phyloP scores from a whole-genome alignment of 1,284 basidiomycete species.

The Tranzscheliella williamsii region DNA sequence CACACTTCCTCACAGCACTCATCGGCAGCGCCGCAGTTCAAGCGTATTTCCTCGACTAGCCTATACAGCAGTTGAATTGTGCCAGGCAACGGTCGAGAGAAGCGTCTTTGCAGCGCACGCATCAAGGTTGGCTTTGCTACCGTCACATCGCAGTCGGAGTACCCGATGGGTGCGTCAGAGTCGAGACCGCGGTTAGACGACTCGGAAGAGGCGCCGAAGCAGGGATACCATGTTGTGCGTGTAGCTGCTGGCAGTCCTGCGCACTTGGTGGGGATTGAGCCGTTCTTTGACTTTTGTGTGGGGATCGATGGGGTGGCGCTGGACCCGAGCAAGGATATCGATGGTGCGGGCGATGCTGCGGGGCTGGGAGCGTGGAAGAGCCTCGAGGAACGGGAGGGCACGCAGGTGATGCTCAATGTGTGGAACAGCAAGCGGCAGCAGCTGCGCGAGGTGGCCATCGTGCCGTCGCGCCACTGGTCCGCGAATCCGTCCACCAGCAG shows the following conservation, averaged over 20 bases:
- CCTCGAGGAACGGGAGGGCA: slow-evolving; percentile 84
- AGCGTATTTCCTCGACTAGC: too few species aligned
- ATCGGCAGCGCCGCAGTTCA: too few species aligned
- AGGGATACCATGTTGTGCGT: slow-evolving; percentile 59
- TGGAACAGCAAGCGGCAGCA: slow-evolving; percentile 87
- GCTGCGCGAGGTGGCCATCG: slow-evolving; percentile 80
- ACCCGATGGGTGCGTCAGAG: slow-evolving; percentile 32
- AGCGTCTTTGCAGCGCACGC: too few species aligned
- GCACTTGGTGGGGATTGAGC: slow-evolving; percentile 81
- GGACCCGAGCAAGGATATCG: slow-evolving; percentile 40
- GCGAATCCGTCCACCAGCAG: slow-evolving; percentile 39
- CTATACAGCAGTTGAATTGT: too few species aligned
- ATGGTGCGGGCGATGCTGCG: slow-evolving; percentile 23
- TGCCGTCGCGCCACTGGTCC: slow-evolving; percentile 81
- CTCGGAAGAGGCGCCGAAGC: slow-evolving; percentile 44
- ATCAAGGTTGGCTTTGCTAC: too few species aligned
- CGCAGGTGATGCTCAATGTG: slow-evolving; percentile 75
- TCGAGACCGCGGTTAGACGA: slow-evolving; percentile 31
- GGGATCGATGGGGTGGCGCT: slow-evolving; percentile 70
- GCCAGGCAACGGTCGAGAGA: too few species aligned
- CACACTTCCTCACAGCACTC: too few species aligned
- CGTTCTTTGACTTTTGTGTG: slow-evolving; percentile 95
- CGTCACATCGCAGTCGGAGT: neutral
- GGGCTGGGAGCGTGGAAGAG: slow-evolving; percentile 50
- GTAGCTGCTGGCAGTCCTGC: slow-evolving; percentile 61